Evolutionary conservation across 1,284 basidiomycete genomes (phyloP).

Genomic region (Pterulicium gracile): DNA sequence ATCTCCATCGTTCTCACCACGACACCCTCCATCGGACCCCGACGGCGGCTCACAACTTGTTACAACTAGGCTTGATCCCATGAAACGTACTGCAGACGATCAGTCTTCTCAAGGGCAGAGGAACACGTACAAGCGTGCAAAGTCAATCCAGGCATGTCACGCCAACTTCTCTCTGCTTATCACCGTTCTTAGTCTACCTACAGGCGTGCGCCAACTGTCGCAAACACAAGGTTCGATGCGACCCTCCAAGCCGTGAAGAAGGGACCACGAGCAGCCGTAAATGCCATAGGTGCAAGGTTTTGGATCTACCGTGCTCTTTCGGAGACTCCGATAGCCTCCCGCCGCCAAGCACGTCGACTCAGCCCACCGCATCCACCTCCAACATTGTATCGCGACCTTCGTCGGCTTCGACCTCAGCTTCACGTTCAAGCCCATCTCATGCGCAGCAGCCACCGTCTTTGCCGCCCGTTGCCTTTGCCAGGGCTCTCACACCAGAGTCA

Average conservation of each 20-base stretch:
- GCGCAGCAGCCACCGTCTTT: background rate
- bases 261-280: slow-evolving; percentile 9
- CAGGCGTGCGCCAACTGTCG: background rate
- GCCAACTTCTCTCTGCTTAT: background rate
- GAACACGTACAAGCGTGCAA: slow-evolving; percentile 13
- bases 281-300: slow-evolving; percentile 21
- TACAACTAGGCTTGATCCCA: too few species aligned
- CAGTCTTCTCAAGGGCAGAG: slow-evolving; percentile 1
- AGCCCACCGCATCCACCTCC: too few species aligned
- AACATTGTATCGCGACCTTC: too few species aligned
- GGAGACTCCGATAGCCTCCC: slow-evolving; percentile 14
- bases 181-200: slow-evolving; percentile 9
- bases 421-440: too few species aligned
- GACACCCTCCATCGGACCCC: too few species aligned
- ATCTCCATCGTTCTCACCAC: too few species aligned
- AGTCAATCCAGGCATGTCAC: slow-evolving; percentile 16
- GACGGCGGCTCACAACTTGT: too few species aligned
- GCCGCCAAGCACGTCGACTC: slow-evolving; percentile 8
- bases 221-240: slow-evolving; percentile 18
- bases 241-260: slow-evolving; percentile 12
- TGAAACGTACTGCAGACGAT: slow-evolving; percentile 9
- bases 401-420: too few species aligned
- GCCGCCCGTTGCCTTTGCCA: slow-evolving; percentile 2
- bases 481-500: slow-evolving; percentile 9
- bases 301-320: slow-evolving; percentile 18